These are phyloP conservation scores for Chlorokybus atmophyticus DNA, from an alignment of 139 green algal genomes.

Conservation along the genomic window DNA sequence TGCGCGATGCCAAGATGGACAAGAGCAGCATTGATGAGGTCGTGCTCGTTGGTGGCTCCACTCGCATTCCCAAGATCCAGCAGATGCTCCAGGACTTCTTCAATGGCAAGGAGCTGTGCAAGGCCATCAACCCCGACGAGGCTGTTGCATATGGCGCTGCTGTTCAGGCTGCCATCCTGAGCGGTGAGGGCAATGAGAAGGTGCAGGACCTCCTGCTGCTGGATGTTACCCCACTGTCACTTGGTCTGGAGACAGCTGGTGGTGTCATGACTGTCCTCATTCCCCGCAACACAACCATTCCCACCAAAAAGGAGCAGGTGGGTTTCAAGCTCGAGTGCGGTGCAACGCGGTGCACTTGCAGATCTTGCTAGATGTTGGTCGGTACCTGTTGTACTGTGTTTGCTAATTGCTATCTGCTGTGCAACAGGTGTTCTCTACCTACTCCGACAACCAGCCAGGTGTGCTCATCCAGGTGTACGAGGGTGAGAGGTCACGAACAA, in stretches of 20 bases:
- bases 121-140: slow-evolving; percentile 98
- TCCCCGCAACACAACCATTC: slow-evolving; percentile 92
- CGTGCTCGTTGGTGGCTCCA: slow-evolving; percentile 86
- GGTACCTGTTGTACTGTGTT: too few relatives aligned
- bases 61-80: slow-evolving; percentile 96
- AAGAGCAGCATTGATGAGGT: slow-evolving; percentile 73
- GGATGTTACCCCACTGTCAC: slow-evolving; percentile 85
- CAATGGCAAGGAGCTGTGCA: slow-evolving; percentile 98
- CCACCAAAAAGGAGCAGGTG: slow-evolving; percentile 99
- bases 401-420: too few relatives aligned
- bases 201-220: slow-evolving; percentile 97
- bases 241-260: slow-evolving; percentile 92
- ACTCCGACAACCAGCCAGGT: slow-evolving; percentile 95
- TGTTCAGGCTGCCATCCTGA: slow-evolving; percentile 91
- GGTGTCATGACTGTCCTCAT: slow-evolving; percentile 89
- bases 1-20: slow-evolving; percentile 79
- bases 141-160: slow-evolving; percentile 95
- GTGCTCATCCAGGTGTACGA: slow-evolving; percentile 92
- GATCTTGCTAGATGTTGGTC: too few relatives aligned
- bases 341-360: too few relatives aligned
- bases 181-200: slow-evolving; percentile 77
- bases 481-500: slow-evolving; percentile 79
- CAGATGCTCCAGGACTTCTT: slow-evolving; percentile 94
- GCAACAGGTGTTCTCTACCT: slow-evolving; percentile 99
- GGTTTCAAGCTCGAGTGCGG: too few relatives aligned